Conservation (phyloP, 2,329 filamentous ascomycete genomes). For the Teratosphaeria gauchensis region DNA sequence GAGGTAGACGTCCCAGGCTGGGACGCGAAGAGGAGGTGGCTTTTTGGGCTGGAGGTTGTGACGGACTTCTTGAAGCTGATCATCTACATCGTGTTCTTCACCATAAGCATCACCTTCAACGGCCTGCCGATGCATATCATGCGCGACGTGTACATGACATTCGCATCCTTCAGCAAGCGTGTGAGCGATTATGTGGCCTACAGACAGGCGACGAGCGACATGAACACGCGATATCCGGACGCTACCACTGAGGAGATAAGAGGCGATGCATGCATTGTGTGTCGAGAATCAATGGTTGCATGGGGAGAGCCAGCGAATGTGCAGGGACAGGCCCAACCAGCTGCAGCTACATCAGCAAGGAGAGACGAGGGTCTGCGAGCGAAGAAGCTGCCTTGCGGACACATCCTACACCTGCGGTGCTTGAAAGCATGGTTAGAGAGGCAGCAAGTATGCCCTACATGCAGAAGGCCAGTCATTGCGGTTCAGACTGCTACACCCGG, state of each 20-base stretch:
- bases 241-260: slow-evolving; percentile 77
- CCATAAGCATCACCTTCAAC: slow-evolving; percentile 86
- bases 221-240: slow-evolving; percentile 84
- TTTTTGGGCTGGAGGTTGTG: slow-evolving; percentile 73
- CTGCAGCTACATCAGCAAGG: slow-evolving; percentile 25
- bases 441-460: slow-evolving; percentile 95
- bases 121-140: slow-evolving; percentile 95
- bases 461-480: slow-evolving; percentile 62
- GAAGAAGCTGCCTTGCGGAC: slow-evolving; percentile 93
- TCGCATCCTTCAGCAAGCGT: slow-evolving; percentile 80
- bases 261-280: slow-evolving; percentile 93
- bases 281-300: slow-evolving; percentile 85
- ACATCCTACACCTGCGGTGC: slow-evolving; percentile 89
- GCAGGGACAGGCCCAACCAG: slow-evolving; percentile 21
- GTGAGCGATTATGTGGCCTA: slow-evolving; percentile 85
- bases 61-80: slow-evolving; percentile 81
- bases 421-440: slow-evolving; percentile 94
- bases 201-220: slow-evolving; percentile 81
- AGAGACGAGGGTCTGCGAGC: slow-evolving; percentile 75
- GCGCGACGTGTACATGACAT: slow-evolving; percentile 87
- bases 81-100: slow-evolving; percentile 86
- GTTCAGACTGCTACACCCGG: slow-evolving; percentile 4
- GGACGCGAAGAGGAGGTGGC: slow-evolving; percentile 90
- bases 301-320: slow-evolving; percentile 48
- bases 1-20: slow-evolving; percentile 92